Evolutionary conservation across 768 basidiomycete genomes (phyloP).

Genomic region (Boletus rubescentipes): DNA sequence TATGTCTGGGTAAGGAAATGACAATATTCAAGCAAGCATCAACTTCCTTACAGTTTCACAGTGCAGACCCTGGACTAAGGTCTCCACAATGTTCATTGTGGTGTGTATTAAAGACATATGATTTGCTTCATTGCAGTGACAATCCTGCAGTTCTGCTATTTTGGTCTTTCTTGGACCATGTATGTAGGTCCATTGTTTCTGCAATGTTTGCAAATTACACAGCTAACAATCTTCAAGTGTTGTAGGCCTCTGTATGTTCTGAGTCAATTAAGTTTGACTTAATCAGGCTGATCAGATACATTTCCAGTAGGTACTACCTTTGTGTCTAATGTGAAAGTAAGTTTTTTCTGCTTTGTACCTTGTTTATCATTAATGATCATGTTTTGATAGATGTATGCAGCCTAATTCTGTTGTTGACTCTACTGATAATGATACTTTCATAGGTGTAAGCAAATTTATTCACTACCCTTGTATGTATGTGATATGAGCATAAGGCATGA

Average conservation of each 20-base stretch:
- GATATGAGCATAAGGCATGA: background rate
- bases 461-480: background rate
- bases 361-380: no score
- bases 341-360: background rate
- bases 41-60: background rate
- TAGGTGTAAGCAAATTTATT: slow-evolving; percentile 4
- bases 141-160: no score
- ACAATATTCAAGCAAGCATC: background rate
- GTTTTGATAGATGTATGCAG: background rate
- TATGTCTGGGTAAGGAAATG: slow-evolving; percentile 1
- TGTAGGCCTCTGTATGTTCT: background rate
- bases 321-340: background rate
- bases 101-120: background rate
- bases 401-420: no score
- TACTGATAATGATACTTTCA: background rate
- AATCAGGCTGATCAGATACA: background rate
- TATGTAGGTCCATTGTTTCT: background rate
- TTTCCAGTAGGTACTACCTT: background rate
- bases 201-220: background rate
- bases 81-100: background rate
- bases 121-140: no score
- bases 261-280: no score
- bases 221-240: background rate
- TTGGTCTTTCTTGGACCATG: background rate
- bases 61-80: background rate